Percentiles rank a stretch among this genome's conserved stretches.
Conservation (phyloP, 2,329 filamentous ascomycete species). For the Pyrenophora seminiperda region DNA sequence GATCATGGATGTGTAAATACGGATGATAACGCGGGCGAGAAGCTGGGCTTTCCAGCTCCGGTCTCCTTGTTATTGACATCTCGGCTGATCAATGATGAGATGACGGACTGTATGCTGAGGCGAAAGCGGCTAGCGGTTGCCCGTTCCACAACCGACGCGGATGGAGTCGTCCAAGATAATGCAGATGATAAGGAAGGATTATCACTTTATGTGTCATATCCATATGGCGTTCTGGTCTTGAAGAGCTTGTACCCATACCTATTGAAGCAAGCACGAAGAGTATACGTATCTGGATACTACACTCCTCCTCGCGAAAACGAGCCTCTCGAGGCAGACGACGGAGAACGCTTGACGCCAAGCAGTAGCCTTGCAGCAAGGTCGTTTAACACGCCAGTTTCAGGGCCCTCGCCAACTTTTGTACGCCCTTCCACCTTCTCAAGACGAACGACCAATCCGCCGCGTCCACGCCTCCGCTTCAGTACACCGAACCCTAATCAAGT, state of each 20-base stretch:
- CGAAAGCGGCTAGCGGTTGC: constrained; percentile 22
- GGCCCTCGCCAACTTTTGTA: constrained; percentile 7
- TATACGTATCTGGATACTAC: constrained; percentile 51
- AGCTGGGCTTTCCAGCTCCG: constrained; percentile 28
- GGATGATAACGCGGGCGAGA: constrained; percentile 11
- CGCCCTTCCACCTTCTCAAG: background rate
- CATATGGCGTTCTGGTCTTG: constrained; percentile 49
- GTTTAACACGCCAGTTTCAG: constrained; percentile 7
- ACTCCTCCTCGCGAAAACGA: constrained; percentile 12
- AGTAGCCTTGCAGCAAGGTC: constrained; percentile 21
- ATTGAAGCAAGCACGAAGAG: constrained; percentile 47
- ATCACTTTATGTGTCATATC: constrained; percentile 51
- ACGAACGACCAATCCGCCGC: constrained; percentile 9
- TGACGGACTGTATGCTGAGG: constrained; percentile 39
- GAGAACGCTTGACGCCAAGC: constrained; percentile 20
- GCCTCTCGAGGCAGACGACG: constrained; percentile 7
- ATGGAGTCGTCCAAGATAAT: constrained; percentile 1
- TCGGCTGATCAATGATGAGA: constrained; percentile 44
- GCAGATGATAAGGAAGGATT: constrained; percentile 32
- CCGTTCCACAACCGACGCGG: constrained; percentile 6
- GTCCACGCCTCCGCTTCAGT: constrained; percentile 27
- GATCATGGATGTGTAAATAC: constrained; percentile 11
- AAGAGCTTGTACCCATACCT: constrained; percentile 48
- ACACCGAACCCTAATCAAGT: constrained; percentile 3
- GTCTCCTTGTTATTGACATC: constrained; percentile 38